phyloP scores from a whole-genome alignment of 169 alveolate genomes.

The Babesia bigemina region DNA sequence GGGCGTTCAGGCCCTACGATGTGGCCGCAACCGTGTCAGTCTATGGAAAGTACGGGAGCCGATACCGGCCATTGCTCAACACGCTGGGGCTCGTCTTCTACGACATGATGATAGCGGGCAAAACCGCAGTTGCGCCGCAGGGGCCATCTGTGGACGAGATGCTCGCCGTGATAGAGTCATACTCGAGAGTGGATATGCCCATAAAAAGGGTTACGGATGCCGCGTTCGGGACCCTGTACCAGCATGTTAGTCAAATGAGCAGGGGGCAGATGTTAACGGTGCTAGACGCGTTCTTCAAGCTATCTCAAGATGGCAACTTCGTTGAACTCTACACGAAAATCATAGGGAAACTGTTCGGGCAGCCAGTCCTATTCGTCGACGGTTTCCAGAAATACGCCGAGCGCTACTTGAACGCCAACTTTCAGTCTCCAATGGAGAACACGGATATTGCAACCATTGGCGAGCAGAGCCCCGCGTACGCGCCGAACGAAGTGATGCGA shows the following conservation, averaged over 20 bases:
- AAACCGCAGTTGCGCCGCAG: constrained; percentile 27
- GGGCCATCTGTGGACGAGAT: constrained; percentile 20
- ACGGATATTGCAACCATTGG: background rate
- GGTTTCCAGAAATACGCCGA: constrained; percentile 39
- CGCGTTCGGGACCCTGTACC: constrained; percentile 33
- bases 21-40: constrained; percentile 41
- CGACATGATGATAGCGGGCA: constrained; percentile 57
- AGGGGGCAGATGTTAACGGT: constrained; percentile 6
- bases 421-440: background rate
- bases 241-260: constrained; percentile 18
- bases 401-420: background rate
- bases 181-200: constrained; percentile 7
- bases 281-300: constrained; percentile 27
- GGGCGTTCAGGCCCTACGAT: constrained; percentile 47
- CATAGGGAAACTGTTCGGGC: constrained; percentile 15
- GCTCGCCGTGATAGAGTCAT: constrained; percentile 31
- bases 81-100: constrained; percentile 57
- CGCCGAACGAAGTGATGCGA: constrained; percentile 2
- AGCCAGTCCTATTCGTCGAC: constrained; percentile 17
- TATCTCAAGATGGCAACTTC: constrained; percentile 42
- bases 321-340: constrained; percentile 51
- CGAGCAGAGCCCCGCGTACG: background rate
- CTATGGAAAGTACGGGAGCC: constrained; percentile 22
- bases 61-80: constrained; percentile 44
- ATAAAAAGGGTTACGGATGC: constrained; percentile 48